Evolutionary conservation across 345 rosid genomes (phyloP).

Genomic region (Citrus reticulata): DNA sequence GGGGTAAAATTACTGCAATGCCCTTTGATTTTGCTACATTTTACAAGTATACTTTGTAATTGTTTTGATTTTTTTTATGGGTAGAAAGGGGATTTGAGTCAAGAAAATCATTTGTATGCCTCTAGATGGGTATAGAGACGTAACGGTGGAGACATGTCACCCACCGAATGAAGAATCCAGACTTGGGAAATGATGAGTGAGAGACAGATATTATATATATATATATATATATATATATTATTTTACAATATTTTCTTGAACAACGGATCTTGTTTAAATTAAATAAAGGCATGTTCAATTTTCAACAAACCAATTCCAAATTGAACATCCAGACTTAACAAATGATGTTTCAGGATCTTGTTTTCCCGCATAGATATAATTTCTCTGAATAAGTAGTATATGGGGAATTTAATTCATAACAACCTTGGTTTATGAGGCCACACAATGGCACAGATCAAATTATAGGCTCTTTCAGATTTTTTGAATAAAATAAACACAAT

Average conservation of each 20-base stretch:
- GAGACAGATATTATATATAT: not conserved
- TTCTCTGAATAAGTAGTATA: not conserved
- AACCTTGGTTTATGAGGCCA: too few relatives aligned
- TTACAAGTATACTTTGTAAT: not conserved
- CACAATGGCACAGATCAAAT: too few relatives aligned
- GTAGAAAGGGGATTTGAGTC: constrained; percentile 1
- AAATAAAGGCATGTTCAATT: not conserved
- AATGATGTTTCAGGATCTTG: constrained; percentile 2
- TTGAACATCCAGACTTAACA: not conserved
- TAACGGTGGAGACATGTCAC: constrained; percentile 3
- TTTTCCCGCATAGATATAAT: not conserved
- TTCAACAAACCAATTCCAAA: not conserved
- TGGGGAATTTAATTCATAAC: not conserved
- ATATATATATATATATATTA: too few relatives aligned
- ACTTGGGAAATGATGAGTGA: not conserved
- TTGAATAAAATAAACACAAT: too few relatives aligned
- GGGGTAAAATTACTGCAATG: not conserved
- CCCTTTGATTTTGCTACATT: not conserved
- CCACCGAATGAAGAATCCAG: constrained; percentile 1
- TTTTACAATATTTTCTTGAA: not conserved
- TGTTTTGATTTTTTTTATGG: not conserved
- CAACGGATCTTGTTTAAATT: not conserved
- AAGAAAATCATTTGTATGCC: constrained; percentile 8
- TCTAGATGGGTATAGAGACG: not conserved
- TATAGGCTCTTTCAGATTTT: not conserved